A percentile compares a stretch with the other conserved stretches of the same genome.
These are phyloP conservation scores for Tagetes patula DNA, from an alignment of 129 eudicot genomes.

Conservation along the genomic window DNA sequence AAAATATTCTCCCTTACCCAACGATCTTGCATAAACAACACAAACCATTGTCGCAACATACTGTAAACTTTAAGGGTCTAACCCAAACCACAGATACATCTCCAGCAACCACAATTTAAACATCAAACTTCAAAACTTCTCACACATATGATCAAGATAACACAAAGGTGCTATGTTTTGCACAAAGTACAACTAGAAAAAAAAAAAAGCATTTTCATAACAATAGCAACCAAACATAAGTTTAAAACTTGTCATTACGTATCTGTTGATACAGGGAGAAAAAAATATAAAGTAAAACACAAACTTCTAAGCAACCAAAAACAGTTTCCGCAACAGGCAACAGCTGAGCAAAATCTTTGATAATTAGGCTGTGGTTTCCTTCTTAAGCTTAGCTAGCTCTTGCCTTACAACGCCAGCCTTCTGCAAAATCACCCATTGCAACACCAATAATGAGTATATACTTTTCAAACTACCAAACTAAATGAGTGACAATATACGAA, in stretches of 20 bases:
- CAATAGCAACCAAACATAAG: slow-evolving; percentile 6
- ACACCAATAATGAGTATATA: not conserved
- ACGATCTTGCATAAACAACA: no score
- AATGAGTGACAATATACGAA: not conserved
- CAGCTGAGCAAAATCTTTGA: slow-evolving; percentile 20
- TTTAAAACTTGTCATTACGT: slow-evolving; percentile 9
- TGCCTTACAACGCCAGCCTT: slow-evolving; percentile 61
- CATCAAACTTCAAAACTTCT: no score
- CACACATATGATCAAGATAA: no score
- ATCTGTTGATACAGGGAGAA: slow-evolving; percentile 20
- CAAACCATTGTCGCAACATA: no score
- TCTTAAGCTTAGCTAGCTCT: slow-evolving; percentile 52
- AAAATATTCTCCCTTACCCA: no score
- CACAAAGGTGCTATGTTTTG: not conserved
- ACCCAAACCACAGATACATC: no score
- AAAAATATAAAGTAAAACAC: slow-evolving; percentile 4
- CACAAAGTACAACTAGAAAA: not conserved
- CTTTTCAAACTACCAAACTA: not conserved
- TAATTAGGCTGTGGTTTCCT: slow-evolving; percentile 43
- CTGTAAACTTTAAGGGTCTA: no score
- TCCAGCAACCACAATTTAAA: no score
- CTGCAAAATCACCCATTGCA: slow-evolving; percentile 35
- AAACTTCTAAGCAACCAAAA: slow-evolving; percentile 35
- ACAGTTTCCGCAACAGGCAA: slow-evolving; percentile 25
- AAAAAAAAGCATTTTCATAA: slow-evolving; percentile 3